A percentile compares a stretch with the other conserved stretches of the same genome.
Evolutionary conservation across 202 grass and related monocot genomes (phyloP).

Genomic region (Carex arenaria): DNA sequence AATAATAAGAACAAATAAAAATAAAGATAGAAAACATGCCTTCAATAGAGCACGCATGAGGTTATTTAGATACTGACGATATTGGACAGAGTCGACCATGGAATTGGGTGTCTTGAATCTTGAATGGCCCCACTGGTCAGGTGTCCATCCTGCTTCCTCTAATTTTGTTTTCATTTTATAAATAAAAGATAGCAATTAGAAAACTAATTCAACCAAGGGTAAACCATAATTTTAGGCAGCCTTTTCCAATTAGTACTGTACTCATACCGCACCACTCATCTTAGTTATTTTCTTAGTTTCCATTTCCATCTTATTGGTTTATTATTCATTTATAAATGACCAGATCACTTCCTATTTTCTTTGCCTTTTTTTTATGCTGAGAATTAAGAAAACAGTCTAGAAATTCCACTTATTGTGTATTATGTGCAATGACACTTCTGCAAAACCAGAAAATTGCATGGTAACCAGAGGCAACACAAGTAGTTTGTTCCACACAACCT

Average conservation of each 20-base stretch:
- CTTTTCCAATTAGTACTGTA: not conserved
- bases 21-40: constrained; percentile 44
- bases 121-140: constrained; percentile 95
- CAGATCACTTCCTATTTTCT: not conserved
- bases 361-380: not conserved
- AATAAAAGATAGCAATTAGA: not conserved
- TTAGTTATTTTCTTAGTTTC: not conserved
- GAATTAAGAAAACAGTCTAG: not conserved
- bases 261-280: not conserved
- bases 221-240: not conserved
- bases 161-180: constrained; percentile 22
- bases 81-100: constrained; percentile 47
- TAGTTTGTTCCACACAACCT: too few relatives aligned
- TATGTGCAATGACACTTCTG: not conserved
- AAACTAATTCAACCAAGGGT: constrained; percentile 7
- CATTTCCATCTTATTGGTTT: not conserved
- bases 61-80: constrained; percentile 64
- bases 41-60: constrained; percentile 83
- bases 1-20: constrained; percentile 1
- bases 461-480: too few relatives aligned
- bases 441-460: too few relatives aligned
- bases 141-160: constrained; percentile 97
- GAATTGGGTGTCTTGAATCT: constrained; percentile 71
- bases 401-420: not conserved
- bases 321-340: not conserved